Conservation (phyloP, 2,329 filamentous ascomycete genomes). For the Paraphaeosphaeria minitans region DNA sequence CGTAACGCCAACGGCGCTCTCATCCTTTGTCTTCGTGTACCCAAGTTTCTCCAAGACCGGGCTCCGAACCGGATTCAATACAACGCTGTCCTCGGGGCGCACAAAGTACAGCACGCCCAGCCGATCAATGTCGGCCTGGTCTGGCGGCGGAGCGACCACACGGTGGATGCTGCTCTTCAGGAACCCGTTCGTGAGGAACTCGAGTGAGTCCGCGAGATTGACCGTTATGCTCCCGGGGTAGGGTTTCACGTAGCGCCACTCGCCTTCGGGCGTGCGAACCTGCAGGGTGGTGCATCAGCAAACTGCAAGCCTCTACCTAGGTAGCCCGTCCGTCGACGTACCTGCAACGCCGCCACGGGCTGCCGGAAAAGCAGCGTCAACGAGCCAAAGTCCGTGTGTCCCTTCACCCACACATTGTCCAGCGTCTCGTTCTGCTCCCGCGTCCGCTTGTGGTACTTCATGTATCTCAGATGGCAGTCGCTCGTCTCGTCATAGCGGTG, state of each 20-base stretch:
- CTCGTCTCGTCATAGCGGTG: conserved; percentile 62
- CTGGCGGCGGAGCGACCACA: conserved; percentile 54
- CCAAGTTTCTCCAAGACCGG: conserved; percentile 20
- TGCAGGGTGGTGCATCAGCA: not conserved
- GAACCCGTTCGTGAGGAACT: conserved; percentile 47
- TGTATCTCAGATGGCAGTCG: conserved; percentile 66
- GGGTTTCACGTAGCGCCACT: conserved; percentile 48
- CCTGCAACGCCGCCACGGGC: conserved; percentile 62
- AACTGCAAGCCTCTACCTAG: conserved; percentile 10
- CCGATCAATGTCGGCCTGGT: conserved; percentile 54
- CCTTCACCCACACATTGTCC: conserved; percentile 36
- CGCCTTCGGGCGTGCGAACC: conserved; percentile 24
- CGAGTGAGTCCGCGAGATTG: conserved; percentile 47
- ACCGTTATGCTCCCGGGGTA: conserved; percentile 46
- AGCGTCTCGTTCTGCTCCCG: conserved; percentile 52
- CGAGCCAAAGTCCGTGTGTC: conserved; percentile 62
- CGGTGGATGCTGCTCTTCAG: conserved; percentile 57
- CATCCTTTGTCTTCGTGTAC: conserved; percentile 17
- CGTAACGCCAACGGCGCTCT: conserved; percentile 19
- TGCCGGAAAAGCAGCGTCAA: conserved; percentile 63
- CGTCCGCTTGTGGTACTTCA: conserved; percentile 60
- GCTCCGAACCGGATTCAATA: conserved; percentile 20
- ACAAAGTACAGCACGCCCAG: conserved; percentile 25
- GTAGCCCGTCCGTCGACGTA: conserved; percentile 37
- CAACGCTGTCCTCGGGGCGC: conserved; percentile 21